Percentiles rank a stretch among this genome's conserved stretches.
phyloP scores from a whole-genome alignment of 129 eudicot genomes.

The Heracleum sosnowskyi region DNA sequence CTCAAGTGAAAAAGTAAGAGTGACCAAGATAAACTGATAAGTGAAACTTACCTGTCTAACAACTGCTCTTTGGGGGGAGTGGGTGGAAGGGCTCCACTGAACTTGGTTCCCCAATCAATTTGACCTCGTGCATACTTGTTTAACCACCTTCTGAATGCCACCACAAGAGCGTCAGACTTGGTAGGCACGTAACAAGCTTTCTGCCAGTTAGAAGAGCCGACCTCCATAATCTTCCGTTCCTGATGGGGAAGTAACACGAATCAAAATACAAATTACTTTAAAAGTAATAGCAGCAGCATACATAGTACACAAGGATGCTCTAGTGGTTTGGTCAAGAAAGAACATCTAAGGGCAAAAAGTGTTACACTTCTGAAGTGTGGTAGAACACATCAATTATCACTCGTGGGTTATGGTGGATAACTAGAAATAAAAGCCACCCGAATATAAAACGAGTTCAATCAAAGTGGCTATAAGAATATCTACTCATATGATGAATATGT shows the following conservation, averaged over 20 bases:
- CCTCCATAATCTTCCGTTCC: conserved; percentile 65
- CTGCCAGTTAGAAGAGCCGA: conserved; percentile 62
- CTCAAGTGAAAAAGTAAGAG: background rate
- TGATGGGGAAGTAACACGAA: conserved; percentile 5
- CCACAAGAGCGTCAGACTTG: conserved; percentile 65
- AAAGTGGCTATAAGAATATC: background rate
- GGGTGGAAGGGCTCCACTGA: conserved; percentile 49
- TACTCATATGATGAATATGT: background rate
- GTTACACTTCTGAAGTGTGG: background rate
- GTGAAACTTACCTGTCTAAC: conserved; percentile 47
- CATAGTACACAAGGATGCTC: background rate
- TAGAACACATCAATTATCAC: background rate
- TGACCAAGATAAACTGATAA: background rate
- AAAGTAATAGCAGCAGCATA: background rate
- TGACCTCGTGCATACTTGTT: conserved; percentile 58
- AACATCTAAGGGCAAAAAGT: background rate
- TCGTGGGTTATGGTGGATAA: background rate
- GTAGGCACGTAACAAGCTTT: conserved; percentile 75
- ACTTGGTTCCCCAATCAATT: conserved; percentile 55
- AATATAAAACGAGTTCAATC: background rate
- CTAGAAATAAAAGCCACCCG: background rate
- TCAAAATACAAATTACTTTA: background rate
- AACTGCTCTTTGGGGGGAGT: conserved; percentile 77
- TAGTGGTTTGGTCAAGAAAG: background rate
- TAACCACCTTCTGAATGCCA: conserved; percentile 69